Evolutionary conservation across 208 protist species (phyloP).

Genomic region (Wallacemonas sp.): DNA sequence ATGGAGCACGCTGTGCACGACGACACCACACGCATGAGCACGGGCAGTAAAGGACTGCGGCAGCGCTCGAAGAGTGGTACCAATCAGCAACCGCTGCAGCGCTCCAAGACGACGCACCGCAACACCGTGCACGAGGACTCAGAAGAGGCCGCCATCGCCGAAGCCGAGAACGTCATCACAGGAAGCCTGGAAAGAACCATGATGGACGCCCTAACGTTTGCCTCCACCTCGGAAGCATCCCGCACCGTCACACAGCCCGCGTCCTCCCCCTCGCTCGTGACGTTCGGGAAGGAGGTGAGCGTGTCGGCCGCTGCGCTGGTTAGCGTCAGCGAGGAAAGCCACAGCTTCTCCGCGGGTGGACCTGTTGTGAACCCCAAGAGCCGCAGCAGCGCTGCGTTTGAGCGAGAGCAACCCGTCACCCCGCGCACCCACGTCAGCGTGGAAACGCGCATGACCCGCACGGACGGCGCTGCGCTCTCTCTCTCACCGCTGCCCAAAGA

Average conservation of each 20-base stretch:
- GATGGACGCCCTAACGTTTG: constrained; percentile 25
- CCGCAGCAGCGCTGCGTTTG: constrained; percentile 13
- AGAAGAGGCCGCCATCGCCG: constrained; percentile 5
- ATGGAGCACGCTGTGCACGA: neutral
- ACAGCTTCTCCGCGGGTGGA: neutral
- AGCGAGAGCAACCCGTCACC: constrained; percentile 16
- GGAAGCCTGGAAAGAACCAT: neutral
- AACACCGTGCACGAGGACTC: constrained; percentile 8
- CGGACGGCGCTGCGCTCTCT: constrained; percentile 9
- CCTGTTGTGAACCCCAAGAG: neutral
- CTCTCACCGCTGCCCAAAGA: constrained; percentile 19
- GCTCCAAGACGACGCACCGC: constrained; percentile 13
- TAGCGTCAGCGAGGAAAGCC: neutral
- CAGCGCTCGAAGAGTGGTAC: constrained; percentile 12
- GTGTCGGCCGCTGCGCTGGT: constrained; percentile 3
- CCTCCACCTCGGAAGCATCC: constrained; percentile 26
- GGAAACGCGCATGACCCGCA: constrained; percentile 11
- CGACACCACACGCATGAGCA: neutral
- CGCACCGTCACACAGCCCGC: neutral
- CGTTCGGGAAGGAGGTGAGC: constrained; percentile 3
- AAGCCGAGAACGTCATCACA: constrained; percentile 9
- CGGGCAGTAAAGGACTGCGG: constrained; percentile 2
- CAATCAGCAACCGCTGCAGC: constrained; percentile 11
- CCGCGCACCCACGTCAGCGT: constrained; percentile 11
- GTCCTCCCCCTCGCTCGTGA: neutral